Evolutionary conservation across 768 basidiomycete genomes (phyloP).

Genomic region (Hericium rajendrae): DNA sequence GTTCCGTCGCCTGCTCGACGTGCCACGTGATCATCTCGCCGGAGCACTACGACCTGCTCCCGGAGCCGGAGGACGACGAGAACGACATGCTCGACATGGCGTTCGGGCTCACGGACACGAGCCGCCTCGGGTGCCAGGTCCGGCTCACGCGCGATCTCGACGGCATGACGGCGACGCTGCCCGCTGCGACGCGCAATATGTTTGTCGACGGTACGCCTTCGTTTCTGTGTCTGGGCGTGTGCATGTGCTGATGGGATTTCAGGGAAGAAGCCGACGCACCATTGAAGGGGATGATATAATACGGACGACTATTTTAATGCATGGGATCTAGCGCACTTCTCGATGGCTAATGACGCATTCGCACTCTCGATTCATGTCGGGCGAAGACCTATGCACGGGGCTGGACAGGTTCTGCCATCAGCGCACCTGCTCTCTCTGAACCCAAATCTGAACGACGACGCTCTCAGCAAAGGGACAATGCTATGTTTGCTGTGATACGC

Average conservation of each 20-base stretch:
- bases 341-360: not conserved
- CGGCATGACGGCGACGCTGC: slow-evolving; percentile 77
- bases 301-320: not conserved
- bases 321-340: not conserved
- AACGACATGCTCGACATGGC: slow-evolving; percentile 99
- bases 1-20: slow-evolving; percentile 93
- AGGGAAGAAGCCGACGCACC: slow-evolving; percentile 45
- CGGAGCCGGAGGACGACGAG: slow-evolving; percentile 95
- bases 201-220: slow-evolving; percentile 75
- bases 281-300: slow-evolving; percentile 18
- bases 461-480: too few species aligned
- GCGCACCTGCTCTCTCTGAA: too few species aligned
- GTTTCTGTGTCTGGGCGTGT: not conserved
- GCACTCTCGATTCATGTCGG: not conserved
- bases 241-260: not conserved
- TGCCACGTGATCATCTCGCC: slow-evolving; percentile 86
- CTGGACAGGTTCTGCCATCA: too few species aligned
- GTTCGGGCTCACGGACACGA: slow-evolving; percentile 93
- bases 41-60: slow-evolving; percentile 76
- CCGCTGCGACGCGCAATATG: slow-evolving; percentile 93
- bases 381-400: too few species aligned
- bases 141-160: slow-evolving; percentile 73
- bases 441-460: too few species aligned
- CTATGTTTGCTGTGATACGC: too few species aligned
- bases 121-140: slow-evolving; percentile 71